Conservation (phyloP, 1,284 basidiomycete genomes). For the Austroboletus niveus region DNA sequence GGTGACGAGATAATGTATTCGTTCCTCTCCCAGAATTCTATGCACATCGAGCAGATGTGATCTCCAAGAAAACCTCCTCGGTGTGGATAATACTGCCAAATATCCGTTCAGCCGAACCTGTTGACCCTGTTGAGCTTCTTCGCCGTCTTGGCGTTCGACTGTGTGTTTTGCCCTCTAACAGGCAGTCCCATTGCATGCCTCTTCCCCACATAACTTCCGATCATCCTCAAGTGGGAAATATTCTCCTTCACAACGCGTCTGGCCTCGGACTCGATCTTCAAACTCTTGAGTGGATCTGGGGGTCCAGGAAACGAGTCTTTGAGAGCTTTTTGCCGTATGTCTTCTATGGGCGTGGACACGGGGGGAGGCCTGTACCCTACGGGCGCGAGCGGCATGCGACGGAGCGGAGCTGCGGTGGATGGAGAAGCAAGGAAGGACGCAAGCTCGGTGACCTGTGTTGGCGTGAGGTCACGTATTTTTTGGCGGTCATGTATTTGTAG, state of each 20-base stretch:
- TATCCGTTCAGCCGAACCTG: slow-evolving; percentile 38
- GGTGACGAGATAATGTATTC: not conserved
- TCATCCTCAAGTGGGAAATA: slow-evolving; percentile 86
- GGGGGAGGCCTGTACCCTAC: slow-evolving; percentile 49
- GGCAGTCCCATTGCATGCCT: slow-evolving; percentile 88
- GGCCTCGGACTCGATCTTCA: slow-evolving; percentile 84
- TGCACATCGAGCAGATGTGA: slow-evolving; percentile 1
- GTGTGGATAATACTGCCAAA: slow-evolving; percentile 11
- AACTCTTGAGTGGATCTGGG: slow-evolving; percentile 61
- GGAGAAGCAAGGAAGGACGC: slow-evolving; percentile 89
- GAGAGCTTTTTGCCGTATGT: slow-evolving; percentile 34
- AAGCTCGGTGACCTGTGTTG: slow-evolving; percentile 78
- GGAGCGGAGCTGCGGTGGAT: slow-evolving; percentile 59
- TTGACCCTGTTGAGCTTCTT: slow-evolving; percentile 78
- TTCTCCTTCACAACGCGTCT: slow-evolving; percentile 79
- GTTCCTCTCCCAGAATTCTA: not conserved
- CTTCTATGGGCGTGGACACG: slow-evolving; percentile 42
- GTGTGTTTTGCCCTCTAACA: slow-evolving; percentile 88
- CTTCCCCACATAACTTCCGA: slow-evolving; percentile 85
- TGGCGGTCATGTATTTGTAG: slow-evolving; percentile 82
- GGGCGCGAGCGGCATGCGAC: slow-evolving; percentile 61
- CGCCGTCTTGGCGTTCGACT: slow-evolving; percentile 83
- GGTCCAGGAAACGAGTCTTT: slow-evolving; percentile 24
- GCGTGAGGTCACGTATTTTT: slow-evolving; percentile 73
- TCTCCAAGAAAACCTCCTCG: not conserved